phyloP scores from a whole-genome alignment of 805 yeast genomes.

The Starmerella roubikii region DNA sequence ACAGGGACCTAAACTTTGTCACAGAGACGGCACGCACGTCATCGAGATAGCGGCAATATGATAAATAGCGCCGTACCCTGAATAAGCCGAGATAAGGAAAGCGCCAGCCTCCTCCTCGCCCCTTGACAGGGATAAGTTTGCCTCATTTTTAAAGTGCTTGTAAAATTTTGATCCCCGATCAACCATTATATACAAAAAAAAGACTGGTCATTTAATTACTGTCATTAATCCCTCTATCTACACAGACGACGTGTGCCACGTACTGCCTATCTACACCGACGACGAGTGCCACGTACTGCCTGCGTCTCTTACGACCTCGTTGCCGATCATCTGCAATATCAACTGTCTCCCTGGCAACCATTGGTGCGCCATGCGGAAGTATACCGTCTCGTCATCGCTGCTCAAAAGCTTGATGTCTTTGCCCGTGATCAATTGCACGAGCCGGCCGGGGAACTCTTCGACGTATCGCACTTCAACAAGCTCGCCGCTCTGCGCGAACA shows the following conservation, averaged over 20 bases:
- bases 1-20: no score
- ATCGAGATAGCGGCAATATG: no score
- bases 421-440: constrained; percentile 57
- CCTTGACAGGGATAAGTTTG: no score
- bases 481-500: constrained; percentile 42
- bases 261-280: constrained; percentile 9
- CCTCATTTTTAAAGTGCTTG: no score
- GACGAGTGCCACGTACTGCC: constrained; percentile 14
- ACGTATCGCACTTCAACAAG: constrained; percentile 57
- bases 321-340: constrained; percentile 30
- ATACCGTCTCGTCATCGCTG: constrained; percentile 28
- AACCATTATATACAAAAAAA: no score
- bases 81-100: no score
- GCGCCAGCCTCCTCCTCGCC: no score
- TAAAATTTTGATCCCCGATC: no score
- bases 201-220: no score
- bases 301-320: constrained; percentile 6
- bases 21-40: no score
- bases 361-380: constrained; percentile 51
- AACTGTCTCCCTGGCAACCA: constrained; percentile 47
- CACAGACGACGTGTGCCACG: constrained; percentile 13
- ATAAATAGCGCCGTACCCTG: no score
- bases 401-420: constrained; percentile 44
- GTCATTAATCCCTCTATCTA: no score
- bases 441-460: constrained; percentile 20